Conservation (phyloP, 768 basidiomycete species). For the Antrodiella citrinella region DNA sequence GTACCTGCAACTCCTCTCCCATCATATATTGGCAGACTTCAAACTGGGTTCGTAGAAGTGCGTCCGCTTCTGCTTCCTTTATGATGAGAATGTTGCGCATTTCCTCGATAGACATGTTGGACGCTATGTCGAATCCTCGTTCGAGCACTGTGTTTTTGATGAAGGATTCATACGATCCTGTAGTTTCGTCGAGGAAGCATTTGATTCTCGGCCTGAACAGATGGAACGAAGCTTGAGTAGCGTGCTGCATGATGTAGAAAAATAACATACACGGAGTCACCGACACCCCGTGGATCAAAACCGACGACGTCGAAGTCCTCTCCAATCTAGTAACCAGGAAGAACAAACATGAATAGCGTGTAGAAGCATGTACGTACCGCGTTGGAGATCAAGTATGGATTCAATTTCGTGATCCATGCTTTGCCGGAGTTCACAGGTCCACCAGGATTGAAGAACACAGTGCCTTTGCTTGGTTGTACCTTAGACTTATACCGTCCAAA, state of each 20-base stretch:
- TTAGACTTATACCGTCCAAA: conserved; percentile 23
- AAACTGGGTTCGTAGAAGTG: conserved; percentile 12
- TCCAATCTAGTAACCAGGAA: conserved; percentile 11
- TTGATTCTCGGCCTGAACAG: conserved; percentile 16
- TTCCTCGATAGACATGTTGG: conserved; percentile 13
- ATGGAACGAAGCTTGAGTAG: background rate
- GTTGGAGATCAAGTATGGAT: conserved; percentile 6
- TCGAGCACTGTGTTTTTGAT: conserved; percentile 18
- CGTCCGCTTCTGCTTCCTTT: conserved; percentile 13
- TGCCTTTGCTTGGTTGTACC: conserved; percentile 17
- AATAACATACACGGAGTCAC: conserved; percentile 21
- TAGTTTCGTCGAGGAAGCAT: conserved; percentile 20
- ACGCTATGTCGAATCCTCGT: conserved; percentile 15
- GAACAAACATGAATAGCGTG: background rate
- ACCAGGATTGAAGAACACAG: conserved; percentile 26
- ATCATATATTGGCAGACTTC: conserved; percentile 16
- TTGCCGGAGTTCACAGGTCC: conserved; percentile 19
- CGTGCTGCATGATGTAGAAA: no score
- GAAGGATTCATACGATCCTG: no score
- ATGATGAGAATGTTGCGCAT: conserved; percentile 14
- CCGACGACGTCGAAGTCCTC: conserved; percentile 22
- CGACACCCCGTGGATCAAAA: conserved; percentile 26
- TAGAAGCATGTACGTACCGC: conserved; percentile 4
- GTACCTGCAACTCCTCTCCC: conserved; percentile 22
- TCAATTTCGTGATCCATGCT: conserved; percentile 6